Evolutionary conservation across 1,284 basidiomycete species (phyloP), one percentile per base, ranked within the genome.

Genomic region (Ceratorhiza oryzae-sativae): DNA sequence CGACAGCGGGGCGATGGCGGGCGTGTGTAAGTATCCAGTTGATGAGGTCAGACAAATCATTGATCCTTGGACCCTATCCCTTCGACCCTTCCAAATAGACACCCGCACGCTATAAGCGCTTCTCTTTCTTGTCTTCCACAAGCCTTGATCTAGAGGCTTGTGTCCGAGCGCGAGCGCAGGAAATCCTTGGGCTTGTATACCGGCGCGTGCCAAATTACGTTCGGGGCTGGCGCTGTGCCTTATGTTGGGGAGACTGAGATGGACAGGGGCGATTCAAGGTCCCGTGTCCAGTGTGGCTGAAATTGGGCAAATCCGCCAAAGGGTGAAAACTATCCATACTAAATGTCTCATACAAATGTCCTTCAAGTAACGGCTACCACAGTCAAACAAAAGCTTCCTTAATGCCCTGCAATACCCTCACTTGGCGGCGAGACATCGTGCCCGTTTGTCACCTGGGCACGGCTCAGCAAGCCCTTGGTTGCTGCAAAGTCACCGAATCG

Each of bases 401-500:
- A 67, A 15, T 20, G 36, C 25, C 20, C 65, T 34, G 41, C 25
- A 20, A 51, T 23, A 18, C 25, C 34, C 65, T 68, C 65, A 53
- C 42, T 56, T 20, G 65, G 65, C 3, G 65, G 65, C 5, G 65
- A 55, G 32, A 32, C 10, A 41, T 68, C 65, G 20, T 49, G 42
- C 12, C 46, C 60, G 27, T 58, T 68, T 10, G 65, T 68, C 2
- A 68, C 65, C 39, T 68, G 65, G 27, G 49, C 65, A 20, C 65
- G 73, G 45, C 62, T 75, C 55, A 75, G 63, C 45, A 76, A 59
- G 53, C 75, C 75, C 67, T 76, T 76, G 71, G 74, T 72, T 5
- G 74, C 73, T 4, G 75, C 75, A 68, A 76, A 76, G 46, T 75
- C 73, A 8, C 72, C 73, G 25, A 74, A 71, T 18, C 71, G 71